phyloP scores from a whole-genome alignment of 768 basidiomycete species.

The Pholiota conissans region DNA sequence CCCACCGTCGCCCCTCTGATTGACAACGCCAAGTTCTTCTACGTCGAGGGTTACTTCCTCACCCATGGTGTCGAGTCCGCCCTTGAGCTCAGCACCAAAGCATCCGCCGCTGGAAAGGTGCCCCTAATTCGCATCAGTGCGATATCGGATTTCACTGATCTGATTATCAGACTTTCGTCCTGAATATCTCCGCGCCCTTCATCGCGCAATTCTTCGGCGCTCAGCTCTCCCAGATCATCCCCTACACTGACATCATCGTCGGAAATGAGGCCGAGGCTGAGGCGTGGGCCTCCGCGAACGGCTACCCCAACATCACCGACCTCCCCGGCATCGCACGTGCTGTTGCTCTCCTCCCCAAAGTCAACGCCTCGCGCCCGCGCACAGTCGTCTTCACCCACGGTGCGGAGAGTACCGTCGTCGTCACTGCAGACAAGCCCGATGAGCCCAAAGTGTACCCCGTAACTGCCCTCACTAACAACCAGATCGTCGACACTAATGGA shows the following conservation, averaged over 20 bases:
- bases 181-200: slow-evolving; percentile 98
- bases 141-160: not conserved
- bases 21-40: slow-evolving; percentile 81
- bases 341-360: slow-evolving; percentile 77
- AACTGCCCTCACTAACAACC: slow-evolving; percentile 47
- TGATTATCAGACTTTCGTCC: slow-evolving; percentile 67
- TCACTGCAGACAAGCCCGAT: slow-evolving; percentile 56
- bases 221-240: slow-evolving; percentile 79
- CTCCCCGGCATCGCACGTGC: slow-evolving; percentile 67
- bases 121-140: not conserved
- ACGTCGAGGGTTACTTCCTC: slow-evolving; percentile 97
- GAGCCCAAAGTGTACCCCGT: slow-evolving; percentile 61
- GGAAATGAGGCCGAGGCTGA: slow-evolving; percentile 97
- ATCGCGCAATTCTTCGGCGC: slow-evolving; percentile 90
- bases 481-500: slow-evolving; percentile 96
- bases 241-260: slow-evolving; percentile 87
- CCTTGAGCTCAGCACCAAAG: slow-evolving; percentile 74
- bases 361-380: slow-evolving; percentile 74
- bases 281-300: slow-evolving; percentile 76
- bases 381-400: slow-evolving; percentile 93
- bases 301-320: slow-evolving; percentile 65
- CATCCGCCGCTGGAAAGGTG: slow-evolving; percentile 77
- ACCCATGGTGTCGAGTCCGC: slow-evolving; percentile 83
- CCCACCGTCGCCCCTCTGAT: slow-evolving; percentile 75
- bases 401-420: slow-evolving; percentile 73